These are phyloP conservation scores for Macrolepiota albuminosa DNA, from an alignment of 768 basidiomycete genomes.

Conservation along the genomic window DNA sequence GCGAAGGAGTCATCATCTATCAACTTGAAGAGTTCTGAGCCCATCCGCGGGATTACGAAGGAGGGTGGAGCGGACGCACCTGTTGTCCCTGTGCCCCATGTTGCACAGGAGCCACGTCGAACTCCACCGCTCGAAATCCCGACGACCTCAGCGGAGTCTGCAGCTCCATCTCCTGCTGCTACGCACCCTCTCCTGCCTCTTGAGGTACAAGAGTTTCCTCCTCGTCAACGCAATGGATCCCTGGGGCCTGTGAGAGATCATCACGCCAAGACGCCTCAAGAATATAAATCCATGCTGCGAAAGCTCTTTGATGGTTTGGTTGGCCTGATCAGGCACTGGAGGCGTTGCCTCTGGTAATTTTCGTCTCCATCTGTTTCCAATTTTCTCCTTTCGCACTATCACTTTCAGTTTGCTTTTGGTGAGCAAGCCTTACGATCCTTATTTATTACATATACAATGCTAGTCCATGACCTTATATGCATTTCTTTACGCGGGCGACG, in stretches of 20 bases:
- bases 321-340: constrained; percentile 2
- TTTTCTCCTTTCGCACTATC: not conserved
- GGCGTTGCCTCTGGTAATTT: constrained; percentile 4
- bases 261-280: constrained; percentile 5
- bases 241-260: constrained; percentile 3
- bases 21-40: not conserved
- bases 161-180: constrained; percentile 3
- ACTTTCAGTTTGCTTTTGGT: not conserved
- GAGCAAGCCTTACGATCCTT: not conserved
- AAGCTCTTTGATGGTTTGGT: constrained; percentile 5
- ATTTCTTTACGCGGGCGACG: not conserved
- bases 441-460: not conserved
- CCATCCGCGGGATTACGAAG: not conserved
- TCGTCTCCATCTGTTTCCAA: not conserved
- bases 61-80: not conserved
- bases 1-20: not conserved
- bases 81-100: not conserved
- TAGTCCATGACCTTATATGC: not conserved
- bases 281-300: constrained; percentile 7
- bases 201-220: constrained; percentile 4
- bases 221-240: not conserved
- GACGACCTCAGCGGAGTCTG: constrained; percentile 1
- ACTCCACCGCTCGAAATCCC: not conserved
- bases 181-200: constrained; percentile 8
- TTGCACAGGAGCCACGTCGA: not conserved